Evolutionary conservation across 306 rosid species (phyloP), one percentile per base, ranked within the genome.

Genomic region (Vigna mungo): DNA sequence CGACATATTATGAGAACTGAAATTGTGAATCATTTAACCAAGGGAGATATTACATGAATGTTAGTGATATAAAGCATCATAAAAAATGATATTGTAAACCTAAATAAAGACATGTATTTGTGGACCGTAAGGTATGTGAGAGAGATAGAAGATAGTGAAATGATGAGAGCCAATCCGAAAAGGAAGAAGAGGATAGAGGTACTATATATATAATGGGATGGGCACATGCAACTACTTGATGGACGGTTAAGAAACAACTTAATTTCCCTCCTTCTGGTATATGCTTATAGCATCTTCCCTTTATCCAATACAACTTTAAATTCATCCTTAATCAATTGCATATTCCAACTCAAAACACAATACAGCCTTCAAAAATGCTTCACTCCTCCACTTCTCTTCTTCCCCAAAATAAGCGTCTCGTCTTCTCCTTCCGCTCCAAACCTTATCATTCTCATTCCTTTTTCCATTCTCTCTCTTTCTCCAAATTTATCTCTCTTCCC

Each of bases 281-380:
- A 90, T 87, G 39, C 96, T 52, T 25, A 46, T 23, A 34, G 91
- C 80, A 81, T 88, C 89, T 87, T 86, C 82, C n/a, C 0, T 46
- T 64, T 71, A 74, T 80, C 5, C 85, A 53, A 20, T 43, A 2
- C 48, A 16, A 2, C 51, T 60, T 21, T 84, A 53, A 11, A 52
- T 53, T 58, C 9, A 2, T 25, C 17, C 10, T 44, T 8, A 44
- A 44, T 44, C 49, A 44, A 44, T 15, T 66, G 53, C 21, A 5
- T 25, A 21, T 16, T n/a, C 14, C 37, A n/a, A 55, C 15, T 43
- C 48, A 41, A 9, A 9, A 41, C 47, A 41, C 34, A 17, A 41
- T 13, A 41, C 46, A 41, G 3, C 46, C 46, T 41, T 41, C 51
- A 18, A 14, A 18, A 48, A 89, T 92, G 97, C 71, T 91, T 84